phyloP scores from a whole-genome alignment of 306 rosid species.

The Potentilla sterilis region DNA sequence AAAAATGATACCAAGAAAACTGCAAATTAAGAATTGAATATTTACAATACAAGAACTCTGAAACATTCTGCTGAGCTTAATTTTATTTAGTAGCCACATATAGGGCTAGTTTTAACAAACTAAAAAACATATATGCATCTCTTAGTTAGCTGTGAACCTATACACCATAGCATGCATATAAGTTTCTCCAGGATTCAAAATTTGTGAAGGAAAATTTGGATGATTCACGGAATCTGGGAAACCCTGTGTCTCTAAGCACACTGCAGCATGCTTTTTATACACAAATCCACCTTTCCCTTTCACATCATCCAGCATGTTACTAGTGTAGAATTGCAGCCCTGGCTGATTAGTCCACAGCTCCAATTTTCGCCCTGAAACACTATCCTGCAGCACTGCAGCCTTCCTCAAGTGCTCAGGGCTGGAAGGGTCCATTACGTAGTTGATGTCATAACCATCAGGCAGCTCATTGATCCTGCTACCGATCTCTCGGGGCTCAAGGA shows the following conservation, averaged over 20 bases:
- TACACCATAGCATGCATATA: slow-evolving; percentile 56
- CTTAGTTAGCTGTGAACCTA: slow-evolving; percentile 40
- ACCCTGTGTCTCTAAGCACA: slow-evolving; percentile 64
- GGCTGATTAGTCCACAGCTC: slow-evolving; percentile 60
- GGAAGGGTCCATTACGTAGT: slow-evolving; percentile 46
- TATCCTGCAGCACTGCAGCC: slow-evolving; percentile 38
- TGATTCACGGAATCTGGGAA: slow-evolving; percentile 58
- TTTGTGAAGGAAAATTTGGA: slow-evolving; percentile 54
- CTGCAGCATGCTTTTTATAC: slow-evolving; percentile 33
- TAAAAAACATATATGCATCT: not conserved
- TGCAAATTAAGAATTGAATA: not conserved
- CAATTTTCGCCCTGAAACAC: slow-evolving; percentile 55
- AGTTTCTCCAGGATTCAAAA: slow-evolving; percentile 50
- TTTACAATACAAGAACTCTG: not conserved
- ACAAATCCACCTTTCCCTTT: slow-evolving; percentile 48
- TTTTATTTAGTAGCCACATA: not conserved
- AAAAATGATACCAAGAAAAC: not conserved
- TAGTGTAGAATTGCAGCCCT: slow-evolving; percentile 59
- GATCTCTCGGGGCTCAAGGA: slow-evolving; percentile 41
- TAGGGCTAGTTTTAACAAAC: not conserved
- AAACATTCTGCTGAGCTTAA: not conserved
- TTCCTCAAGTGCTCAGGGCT: slow-evolving; percentile 23
- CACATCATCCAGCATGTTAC: slow-evolving; percentile 37
- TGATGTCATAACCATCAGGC: slow-evolving; percentile 59
- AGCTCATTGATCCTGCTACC: slow-evolving; percentile 37